Evolutionary conservation across 345 rosid species (phyloP), one percentile per base, ranked within the genome.

Genomic region (Geranium rotundifolium): DNA sequence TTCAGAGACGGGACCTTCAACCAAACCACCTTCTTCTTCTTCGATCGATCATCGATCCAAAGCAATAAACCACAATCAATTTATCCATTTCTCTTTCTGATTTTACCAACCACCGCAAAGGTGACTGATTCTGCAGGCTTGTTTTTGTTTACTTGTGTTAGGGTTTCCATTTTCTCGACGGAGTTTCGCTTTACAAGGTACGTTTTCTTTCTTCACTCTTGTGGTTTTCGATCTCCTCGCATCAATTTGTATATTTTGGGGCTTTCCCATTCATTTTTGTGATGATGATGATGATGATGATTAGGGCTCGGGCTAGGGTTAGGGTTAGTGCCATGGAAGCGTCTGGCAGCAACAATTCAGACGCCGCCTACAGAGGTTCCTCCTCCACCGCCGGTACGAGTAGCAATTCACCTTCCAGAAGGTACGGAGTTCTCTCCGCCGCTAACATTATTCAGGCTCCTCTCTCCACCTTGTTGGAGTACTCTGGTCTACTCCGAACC

Each of bases 401-500:
- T n/a, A 65, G 73, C 18, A 67, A 62, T 62, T 54, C 67, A 7
- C 77, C 75, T 72, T 76, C 81, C 7, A 78, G 96, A 63, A 76
- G 99, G 75, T 80, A 73, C 58, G 84, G 87, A 41, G 58, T 82
- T 67, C 72, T 86, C 52, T 86, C 97, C 30, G 89, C 91, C 63
- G 85, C 99, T 0, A 86, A 82, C 71, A 80, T 95, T 49, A 76
- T 95, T 71, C 99, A 82, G 72, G 95, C 99, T 4, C 97, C 99
- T 1, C 74, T 95, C 19, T 82, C 97, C 2, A 80, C 96, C 19
- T 83, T 95, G 66, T 72, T 95, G 46, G 99, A 95, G 81, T 90
- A 90, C 68, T 90, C 99, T 0, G 99, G 99, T 63, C 80, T 95
- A 61, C 71, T 95, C 37, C 81, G 95, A 56, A 59, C 92, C 4